Percentiles rank a stretch among this genome's conserved stretches.
Conservation (phyloP, 108 stramenopile genomes). For the Conticribra guillardii region DNA sequence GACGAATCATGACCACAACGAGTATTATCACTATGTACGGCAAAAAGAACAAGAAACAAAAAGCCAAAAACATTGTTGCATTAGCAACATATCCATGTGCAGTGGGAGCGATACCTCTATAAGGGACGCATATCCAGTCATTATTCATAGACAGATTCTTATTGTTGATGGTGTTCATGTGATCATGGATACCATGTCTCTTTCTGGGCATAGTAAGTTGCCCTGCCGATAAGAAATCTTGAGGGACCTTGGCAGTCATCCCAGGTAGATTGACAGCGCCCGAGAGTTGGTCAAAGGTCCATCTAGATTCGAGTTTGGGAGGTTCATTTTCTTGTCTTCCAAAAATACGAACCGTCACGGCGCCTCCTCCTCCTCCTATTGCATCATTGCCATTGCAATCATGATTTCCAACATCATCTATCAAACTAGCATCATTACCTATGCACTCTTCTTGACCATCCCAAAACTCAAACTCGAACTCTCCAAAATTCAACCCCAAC, state of each 20-base stretch:
- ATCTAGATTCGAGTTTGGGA: constrained; percentile 37
- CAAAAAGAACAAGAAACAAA: constrained; percentile 33
- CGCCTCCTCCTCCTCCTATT: constrained; percentile 6
- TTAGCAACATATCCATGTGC: constrained; percentile 16
- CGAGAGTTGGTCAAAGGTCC: constrained; percentile 43
- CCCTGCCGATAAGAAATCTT: constrained; percentile 14
- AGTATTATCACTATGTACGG: no score
- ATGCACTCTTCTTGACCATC: constrained; percentile 6
- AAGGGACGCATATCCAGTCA: constrained; percentile 41
- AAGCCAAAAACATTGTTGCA: constrained; percentile 18
- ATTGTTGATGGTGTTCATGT: not conserved
- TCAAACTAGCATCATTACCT: not conserved
- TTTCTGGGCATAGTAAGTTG: no score
- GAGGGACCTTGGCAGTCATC: constrained; percentile 16
- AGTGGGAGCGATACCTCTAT: constrained; percentile 29
- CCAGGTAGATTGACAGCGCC: constrained; percentile 29
- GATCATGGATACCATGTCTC: no score
- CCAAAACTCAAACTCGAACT: constrained; percentile 80
- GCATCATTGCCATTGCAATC: not conserved
- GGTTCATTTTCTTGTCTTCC: constrained; percentile 26
- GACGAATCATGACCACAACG: no score
- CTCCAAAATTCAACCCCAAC: constrained; percentile 75
- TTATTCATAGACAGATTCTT: not conserved
- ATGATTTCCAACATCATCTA: not conserved
- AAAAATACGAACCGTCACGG: constrained; percentile 45